Evolutionary conservation across 805 yeast genomes (phyloP), one percentile per base, ranked within the genome.

Genomic region (Torulaspora microellipsoides): DNA sequence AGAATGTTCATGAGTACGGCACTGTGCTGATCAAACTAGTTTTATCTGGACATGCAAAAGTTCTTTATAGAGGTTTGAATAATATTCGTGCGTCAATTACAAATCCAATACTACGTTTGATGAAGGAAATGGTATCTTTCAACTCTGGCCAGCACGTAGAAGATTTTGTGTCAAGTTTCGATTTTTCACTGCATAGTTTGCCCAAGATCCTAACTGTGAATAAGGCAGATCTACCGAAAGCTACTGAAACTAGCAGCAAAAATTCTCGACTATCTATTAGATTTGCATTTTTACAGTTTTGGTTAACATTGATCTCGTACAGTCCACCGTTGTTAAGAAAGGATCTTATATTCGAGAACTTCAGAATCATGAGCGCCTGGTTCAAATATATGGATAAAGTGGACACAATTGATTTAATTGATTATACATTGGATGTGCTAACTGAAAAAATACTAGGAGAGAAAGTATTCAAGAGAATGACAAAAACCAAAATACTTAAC

Each of bases 401-500:
- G 15, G 95, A 88, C 58, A 66, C 79, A 8, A 58, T 64, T 6
- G 69, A 67, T 1, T 41, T 73, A 3, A 57, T 81, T 10, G 43
- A 44, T 0, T 40, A 58, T 15, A 67, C 82, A 0, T 43, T 86
- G 2, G 59, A 62, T 0, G 70, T 78, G 20, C 66, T 87, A 45
- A 76, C 71, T 13, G 57, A 65, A 1, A 66, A 68, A 15, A 73
- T 90, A 2, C 56, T 87, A 29, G 60, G 66, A 23, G 97, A 90
- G 51, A 55, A 68, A 2, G 65, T 74, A 10, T 83, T 80, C 58
- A 78, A 78, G 52, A 82, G 80, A 55, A 69, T 81, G 47, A 76
- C 88, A 0, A 90, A 89, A 59, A 76, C 87, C 47, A 78, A 79
- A 47, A 74, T 89, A 12, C 75, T 91, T 55, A 87, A 86, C 53